phyloP scores from a whole-genome alignment of 495 filamentous ascomycete species.

The Podospora pseudoanserina region DNA sequence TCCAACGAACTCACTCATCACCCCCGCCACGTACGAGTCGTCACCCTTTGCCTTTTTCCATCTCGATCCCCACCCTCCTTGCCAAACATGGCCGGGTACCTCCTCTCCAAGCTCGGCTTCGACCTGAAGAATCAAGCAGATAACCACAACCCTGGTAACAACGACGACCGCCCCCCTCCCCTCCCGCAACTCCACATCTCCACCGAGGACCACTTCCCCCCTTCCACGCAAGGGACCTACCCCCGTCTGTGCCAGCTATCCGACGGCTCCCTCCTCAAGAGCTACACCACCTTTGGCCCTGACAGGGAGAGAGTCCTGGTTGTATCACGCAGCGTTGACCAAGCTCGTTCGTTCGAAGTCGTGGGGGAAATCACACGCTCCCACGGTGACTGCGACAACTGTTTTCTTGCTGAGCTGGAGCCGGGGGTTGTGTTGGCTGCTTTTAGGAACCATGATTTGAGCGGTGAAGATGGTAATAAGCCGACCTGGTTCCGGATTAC shows the following conservation, averaged over 20 bases:
- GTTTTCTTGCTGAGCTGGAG: neutral
- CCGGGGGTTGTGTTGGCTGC: neutral
- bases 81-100: neutral
- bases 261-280: constrained; percentile 47
- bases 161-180: no score
- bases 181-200: neutral
- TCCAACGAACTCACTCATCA: no score
- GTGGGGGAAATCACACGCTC: neutral
- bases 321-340: neutral
- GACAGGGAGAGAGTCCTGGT: constrained; percentile 29
- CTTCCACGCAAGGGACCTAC: constrained; percentile 42
- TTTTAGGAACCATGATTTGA: neutral
- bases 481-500: neutral
- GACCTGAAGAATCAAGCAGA: neutral
- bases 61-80: no score
- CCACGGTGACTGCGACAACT: neutral
- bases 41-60: no score
- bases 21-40: no score
- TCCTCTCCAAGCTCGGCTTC: neutral
- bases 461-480: neutral
- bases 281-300: constrained; percentile 39
- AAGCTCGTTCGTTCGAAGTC: neutral
- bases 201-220: neutral
- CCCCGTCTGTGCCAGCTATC: constrained; percentile 47
- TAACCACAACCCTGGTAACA: neutral